Conservation (phyloP, 305 asterid genomes). For the Fraxinus angustifolia region DNA sequence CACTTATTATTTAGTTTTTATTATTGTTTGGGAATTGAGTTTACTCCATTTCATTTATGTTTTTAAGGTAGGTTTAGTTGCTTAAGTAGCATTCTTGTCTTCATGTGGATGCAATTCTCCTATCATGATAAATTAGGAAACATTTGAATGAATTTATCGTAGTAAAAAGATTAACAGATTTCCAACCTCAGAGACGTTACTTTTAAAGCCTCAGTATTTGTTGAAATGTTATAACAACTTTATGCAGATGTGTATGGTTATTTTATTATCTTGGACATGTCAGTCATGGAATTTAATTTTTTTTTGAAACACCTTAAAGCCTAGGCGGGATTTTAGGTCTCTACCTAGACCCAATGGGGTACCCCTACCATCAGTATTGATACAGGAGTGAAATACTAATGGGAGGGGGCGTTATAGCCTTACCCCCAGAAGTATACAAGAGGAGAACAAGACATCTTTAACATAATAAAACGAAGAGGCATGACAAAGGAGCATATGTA, state of each 20-base stretch:
- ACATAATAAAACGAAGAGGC: not conserved
- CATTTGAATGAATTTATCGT: not conserved
- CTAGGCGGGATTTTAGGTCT: not conserved
- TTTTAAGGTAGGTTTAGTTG: not conserved
- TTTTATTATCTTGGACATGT: not conserved
- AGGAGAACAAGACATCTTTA: not conserved
- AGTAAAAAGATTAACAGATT: not conserved
- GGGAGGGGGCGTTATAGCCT: not conserved
- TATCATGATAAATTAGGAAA: not conserved
- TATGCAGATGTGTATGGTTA: not conserved
- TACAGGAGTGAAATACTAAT: not conserved
- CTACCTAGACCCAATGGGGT: not conserved
- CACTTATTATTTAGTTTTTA: conserved; percentile 1
- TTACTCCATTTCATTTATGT: not conserved
- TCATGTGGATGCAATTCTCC: conserved; percentile 4
- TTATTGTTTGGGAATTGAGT: conserved; percentile 9
- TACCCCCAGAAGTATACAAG: not conserved
- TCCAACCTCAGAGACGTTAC: not conserved
- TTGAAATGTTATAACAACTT: not conserved
- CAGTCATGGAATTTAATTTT: not conserved
- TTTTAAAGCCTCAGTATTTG: not conserved
- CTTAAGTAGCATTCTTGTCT: conserved; percentile 4
- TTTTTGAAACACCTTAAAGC: not conserved
- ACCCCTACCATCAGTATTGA: not conserved
- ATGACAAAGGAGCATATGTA: not conserved